Evolutionary conservation across 805 yeast species (phyloP).

Genomic region (Candida jianshihensis): DNA sequence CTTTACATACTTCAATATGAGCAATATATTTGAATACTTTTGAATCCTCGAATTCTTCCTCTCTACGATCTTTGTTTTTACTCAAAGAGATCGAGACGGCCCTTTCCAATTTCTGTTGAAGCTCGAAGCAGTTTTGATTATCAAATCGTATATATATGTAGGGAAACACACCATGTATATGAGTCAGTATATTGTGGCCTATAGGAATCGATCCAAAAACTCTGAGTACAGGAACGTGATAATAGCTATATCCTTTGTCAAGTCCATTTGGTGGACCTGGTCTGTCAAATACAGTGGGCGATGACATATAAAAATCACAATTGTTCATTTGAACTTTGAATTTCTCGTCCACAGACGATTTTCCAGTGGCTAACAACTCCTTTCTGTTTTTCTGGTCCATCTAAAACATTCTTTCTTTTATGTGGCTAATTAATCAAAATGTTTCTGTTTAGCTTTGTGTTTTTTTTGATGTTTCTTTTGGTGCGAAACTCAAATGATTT

Average conservation of each 20-base stretch:
- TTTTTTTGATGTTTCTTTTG: too few species aligned
- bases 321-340: constrained; percentile 48
- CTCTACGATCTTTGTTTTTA: constrained; percentile 9
- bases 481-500: too few species aligned
- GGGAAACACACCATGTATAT: constrained; percentile 81
- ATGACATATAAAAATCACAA: constrained; percentile 58
- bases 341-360: not conserved
- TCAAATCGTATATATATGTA: constrained; percentile 64
- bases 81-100: constrained; percentile 33
- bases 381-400: constrained; percentile 3
- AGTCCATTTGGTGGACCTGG: constrained; percentile 19
- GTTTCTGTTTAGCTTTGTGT: too few species aligned
- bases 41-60: constrained; percentile 4
- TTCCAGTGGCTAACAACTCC: not conserved
- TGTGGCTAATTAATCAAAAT: too few species aligned
- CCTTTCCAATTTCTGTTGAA: constrained; percentile 40
- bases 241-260: constrained; percentile 18
- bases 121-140: constrained; percentile 34
- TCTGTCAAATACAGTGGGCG: constrained; percentile 49
- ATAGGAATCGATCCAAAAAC: constrained; percentile 65
- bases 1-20: constrained; percentile 59
- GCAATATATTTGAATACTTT: constrained; percentile 41
- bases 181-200: constrained; percentile 56
- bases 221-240: constrained; percentile 67
- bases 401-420: too few species aligned